Evolutionary conservation across 768 basidiomycete species (phyloP), one percentile per base, ranked within the genome.

Genomic region (Rhodosporidiobolus sp.): DNA sequence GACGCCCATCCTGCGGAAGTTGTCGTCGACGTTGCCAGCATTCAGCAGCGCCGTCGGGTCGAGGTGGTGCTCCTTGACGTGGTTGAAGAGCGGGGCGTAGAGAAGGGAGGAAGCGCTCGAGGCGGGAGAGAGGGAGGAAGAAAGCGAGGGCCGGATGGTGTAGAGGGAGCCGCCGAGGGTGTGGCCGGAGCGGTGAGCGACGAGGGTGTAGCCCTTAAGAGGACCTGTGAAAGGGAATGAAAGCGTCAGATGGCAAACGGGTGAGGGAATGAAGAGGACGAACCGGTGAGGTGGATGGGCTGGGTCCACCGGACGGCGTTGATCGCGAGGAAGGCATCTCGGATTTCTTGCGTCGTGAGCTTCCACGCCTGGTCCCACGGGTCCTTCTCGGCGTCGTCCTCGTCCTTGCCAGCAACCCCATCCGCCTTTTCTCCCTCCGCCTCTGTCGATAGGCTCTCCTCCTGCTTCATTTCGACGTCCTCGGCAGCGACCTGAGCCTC

Each of bases 61-160:
- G 43, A 99, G 84, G 83, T 97, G 95, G 48, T 94, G 87, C 80
- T 99, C 96, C 65, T 87, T 87, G 86, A 92, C 94, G 81, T 99
- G 96, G 80, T 98, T 98, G 84, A 97, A 85, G 76, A 93, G 87
- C 26, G 97, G 91, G 16, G 94, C 94, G 79, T 99, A 97, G 34
- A 98, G 84, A 46, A 98, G 89, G 6, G 96, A 97, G 6, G 94
- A 95, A 12, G 76, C 68, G 53, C 65, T 66, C 4, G 67, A 66
- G 4, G 74, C 74, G 60, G 74, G 70, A 1, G 74, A 75, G 32
- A 75, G 74, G 17, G 75, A 76, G n/a, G 72, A 74, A 19, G 92
- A 91, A 0, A 94, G 93, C 4, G 96, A 94, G 0, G 94, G 97
- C n/a, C 96, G 88, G 72, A 99, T 90, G 80, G 97, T 97, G 94